Percentiles rank a stretch among this genome's conserved stretches.
Evolutionary conservation across 352 stramenopile genomes (phyloP).

Genomic region (Phytophthora sojae): DNA sequence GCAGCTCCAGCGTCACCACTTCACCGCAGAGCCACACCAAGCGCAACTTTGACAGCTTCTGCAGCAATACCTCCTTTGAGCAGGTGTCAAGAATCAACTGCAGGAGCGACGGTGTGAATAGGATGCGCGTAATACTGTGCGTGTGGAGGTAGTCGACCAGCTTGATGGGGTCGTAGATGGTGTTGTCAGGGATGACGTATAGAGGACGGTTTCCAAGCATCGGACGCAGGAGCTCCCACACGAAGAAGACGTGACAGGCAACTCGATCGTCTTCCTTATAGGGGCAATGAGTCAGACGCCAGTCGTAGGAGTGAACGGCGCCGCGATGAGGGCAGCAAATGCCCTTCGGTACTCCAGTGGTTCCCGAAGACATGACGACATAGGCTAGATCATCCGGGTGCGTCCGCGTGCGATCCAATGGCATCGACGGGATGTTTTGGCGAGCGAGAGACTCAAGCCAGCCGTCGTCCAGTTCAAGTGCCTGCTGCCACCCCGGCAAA

Average conservation of each 20-base stretch:
- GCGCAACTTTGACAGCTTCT: slow-evolving; percentile 74
- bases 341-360: slow-evolving; percentile 93
- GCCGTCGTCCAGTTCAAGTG: slow-evolving; percentile 71
- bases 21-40: slow-evolving; percentile 94
- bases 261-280: slow-evolving; percentile 82
- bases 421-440: slow-evolving; percentile 55
- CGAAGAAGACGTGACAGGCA: slow-evolving; percentile 95
- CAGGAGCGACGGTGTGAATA: slow-evolving; percentile 94
- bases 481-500: slow-evolving; percentile 72
- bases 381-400: slow-evolving; percentile 92
- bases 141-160: slow-evolving; percentile 83
- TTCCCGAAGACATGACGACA: slow-evolving; percentile 94
- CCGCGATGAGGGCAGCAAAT: slow-evolving; percentile 94
- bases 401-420: slow-evolving; percentile 58
- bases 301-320: slow-evolving; percentile 93
- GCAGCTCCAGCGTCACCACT: slow-evolving; percentile 92
- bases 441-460: slow-evolving; percentile 47
- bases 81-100: slow-evolving; percentile 89
- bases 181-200: slow-evolving; percentile 93
- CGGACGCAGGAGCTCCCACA: slow-evolving; percentile 94
- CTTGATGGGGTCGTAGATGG: slow-evolving; percentile 91
- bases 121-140: slow-evolving; percentile 89
- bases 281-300: slow-evolving; percentile 82
- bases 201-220: slow-evolving; percentile 91
- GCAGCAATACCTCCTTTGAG: slow-evolving; percentile 54